Evolutionary conservation across 2,329 filamentous ascomycete genomes (phyloP), one percentile per base, ranked within the genome.

Genomic region (Fusarium udum): DNA sequence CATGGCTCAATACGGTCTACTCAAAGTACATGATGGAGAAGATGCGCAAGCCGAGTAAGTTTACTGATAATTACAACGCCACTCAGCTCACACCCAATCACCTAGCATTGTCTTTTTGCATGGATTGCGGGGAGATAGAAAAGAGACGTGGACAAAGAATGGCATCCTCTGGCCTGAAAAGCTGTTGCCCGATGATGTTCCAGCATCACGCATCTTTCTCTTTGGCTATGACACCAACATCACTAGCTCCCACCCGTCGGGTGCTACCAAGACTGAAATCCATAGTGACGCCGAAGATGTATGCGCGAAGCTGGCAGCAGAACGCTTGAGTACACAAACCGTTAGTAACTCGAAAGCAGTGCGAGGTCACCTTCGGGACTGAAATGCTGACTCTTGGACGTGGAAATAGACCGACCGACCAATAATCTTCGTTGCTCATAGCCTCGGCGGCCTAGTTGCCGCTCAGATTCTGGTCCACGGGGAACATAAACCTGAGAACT

Each of bases 1-100:
- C 0, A 45, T 45, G 42, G 43, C 43, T 3, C 43, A 26, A 45
- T 45, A 45, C 8, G 43, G 24, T 5, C 2, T 45, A 0, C n/a
- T 45, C 1, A 16, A 45, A 45, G 43, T 45, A 20, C 2, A 45
- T 0, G 20, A 45, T 20, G 43, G 43, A 14, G 16, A 45, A 9
- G 20, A 45, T 3, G 43, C 43, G 24, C 43, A 45, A 10, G 43
- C 24, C 4, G 43, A 45, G 43, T 45, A 26, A 10, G 24, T 20
- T 20, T 0, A 9, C 42, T 0, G 13, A 2, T 13, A 6, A 7
- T 2, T 6, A 7, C 1, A 2, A 12, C 4, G 6, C 12, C 2
- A 26, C 16, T 13, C 1, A 26, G 0, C 24, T 45, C 3, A 26
- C 11, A 9, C 24, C 12, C 13, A 3, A 2, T 4, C 1, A 8